These are phyloP conservation scores for Podospora pseudoanserina DNA, from an alignment of 495 filamentous ascomycete species.

Conservation along the genomic window DNA sequence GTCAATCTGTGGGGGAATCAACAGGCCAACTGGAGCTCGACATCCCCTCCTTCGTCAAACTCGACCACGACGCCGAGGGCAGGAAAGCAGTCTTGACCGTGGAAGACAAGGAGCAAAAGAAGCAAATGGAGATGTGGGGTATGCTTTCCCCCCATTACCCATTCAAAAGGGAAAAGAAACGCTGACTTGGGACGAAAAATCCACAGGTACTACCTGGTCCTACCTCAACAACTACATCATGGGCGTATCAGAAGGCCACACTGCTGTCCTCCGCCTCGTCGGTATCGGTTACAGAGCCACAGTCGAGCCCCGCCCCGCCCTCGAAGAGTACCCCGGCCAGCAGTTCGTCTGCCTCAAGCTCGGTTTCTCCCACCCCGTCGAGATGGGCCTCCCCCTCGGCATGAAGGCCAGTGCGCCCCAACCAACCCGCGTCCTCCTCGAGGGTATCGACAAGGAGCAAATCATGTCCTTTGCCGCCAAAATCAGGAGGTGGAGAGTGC, in stretches of 20 bases:
- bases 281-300: constrained; percentile 93
- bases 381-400: constrained; percentile 75
- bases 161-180: not conserved
- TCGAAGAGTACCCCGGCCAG: constrained; percentile 70
- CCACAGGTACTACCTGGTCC: constrained; percentile 75
- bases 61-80: constrained; percentile 58
- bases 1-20: not conserved
- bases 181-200: constrained; percentile 21
- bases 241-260: constrained; percentile 94
- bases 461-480: constrained; percentile 87
- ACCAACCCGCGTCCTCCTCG: constrained; percentile 88
- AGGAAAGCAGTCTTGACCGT: constrained; percentile 65
- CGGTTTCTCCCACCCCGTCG: constrained; percentile 92
- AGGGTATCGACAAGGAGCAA: constrained; percentile 78
- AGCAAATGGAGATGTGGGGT: constrained; percentile 99
- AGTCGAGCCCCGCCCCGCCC: constrained; percentile 74
- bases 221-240: constrained; percentile 86
- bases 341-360: constrained; percentile 89
- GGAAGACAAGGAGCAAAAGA: constrained; percentile 55
- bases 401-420: constrained; percentile 86
- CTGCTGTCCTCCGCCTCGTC: constrained; percentile 86
- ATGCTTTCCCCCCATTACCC: constrained; percentile 33
- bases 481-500: constrained; percentile 81
- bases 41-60: constrained; percentile 66
- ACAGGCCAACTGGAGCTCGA: constrained; percentile 66